Base-by-base conservation (phyloP, 306 rosid genomes). In the Trichosanthes truncata region DNA sequence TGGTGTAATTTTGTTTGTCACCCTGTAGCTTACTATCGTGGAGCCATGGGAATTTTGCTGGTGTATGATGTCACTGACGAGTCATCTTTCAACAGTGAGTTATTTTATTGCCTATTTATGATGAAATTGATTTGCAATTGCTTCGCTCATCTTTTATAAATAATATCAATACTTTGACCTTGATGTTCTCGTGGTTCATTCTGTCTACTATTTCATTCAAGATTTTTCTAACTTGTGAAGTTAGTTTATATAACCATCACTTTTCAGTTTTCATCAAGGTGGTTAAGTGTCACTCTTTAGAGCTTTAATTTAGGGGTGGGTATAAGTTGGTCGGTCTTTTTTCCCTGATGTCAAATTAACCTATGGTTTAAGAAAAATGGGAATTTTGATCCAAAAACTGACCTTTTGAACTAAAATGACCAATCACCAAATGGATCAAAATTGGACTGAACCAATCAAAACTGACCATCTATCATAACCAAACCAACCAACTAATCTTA, bases 1-100 rank as follows among this genome's bases (percentile, higher is more conserved):
- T 56, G 43, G 26, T n/a, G n/a, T 15, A 61, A 69, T 68, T 81
- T 67, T 56, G 74, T 31, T 77, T 25, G 21, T 76, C 18, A 79
- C 67, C 40, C 71, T 67, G 91, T 93, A 92, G 97, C 97, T 83
- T 92, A 92, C 84, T 90, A 92, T 74, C 91, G 97, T 59, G 97
- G 97, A 87, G 95, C 95, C 80, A 92, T 92, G 97, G 95, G 95
- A 74, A 90, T 90, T 84, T 87, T 92, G 86, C 87, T 91, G 86
- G 96, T 91, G 63, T 91, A 91, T 74, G 96, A 91, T 85, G 96
- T 91, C 82, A 89, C 96, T 41, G 96, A 91, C 77, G 96, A 91
- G 87, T 90, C 93, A 69, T 91, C 96, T 59, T 91, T 91, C 84
- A 91, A 88, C 79, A 89, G 96, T 91, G 87, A 80, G 25, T 40